Evolutionary conservation across 2,329 filamentous ascomycete genomes (phyloP), one percentile per base, ranked within the genome.

Genomic region (Pseudocercospora pini-densiflorae): DNA sequence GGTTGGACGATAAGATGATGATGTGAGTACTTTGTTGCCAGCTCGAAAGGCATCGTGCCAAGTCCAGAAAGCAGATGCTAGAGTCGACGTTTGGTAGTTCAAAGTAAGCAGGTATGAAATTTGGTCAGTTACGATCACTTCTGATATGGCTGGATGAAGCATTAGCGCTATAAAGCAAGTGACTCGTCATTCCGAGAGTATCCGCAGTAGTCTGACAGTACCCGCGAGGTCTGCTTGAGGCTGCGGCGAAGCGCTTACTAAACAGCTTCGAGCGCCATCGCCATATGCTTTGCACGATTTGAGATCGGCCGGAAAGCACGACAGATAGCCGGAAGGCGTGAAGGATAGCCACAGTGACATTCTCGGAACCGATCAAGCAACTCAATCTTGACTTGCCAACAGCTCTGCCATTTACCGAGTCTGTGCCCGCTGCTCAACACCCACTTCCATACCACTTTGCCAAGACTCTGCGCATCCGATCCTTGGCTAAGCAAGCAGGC

Each of bases 1-100:
- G 86, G 81, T 71, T 87, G 83, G 59, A 82, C 84, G 1, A 87
- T 81, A 1, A 85, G 79, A 19, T 86, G 79, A 16, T 31, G 23
- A 72, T 66, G 55, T 55, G 45, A 60, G 54, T 63, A 68, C 36
- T 59, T 62, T 29, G 63, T 36, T 19, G 66, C 66, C 5, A 68
- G 66, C 51, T 68, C 66, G 33, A 58, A 68, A 55, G 63, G 63
- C 66, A 68, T 68, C 21, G 16, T 65, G 23, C 36, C 36, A 40
- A 40, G 12, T 40, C 36, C 36, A 16, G 5, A n/a, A 5, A 40
- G 36, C 36, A 40, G 36, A 40, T 36, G 40, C 24, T 19, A 21
- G 27, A 33, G 47, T 21, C 14, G 36, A 40, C 14, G 14, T 40
- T 5, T 40, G 36, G 36, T n/a, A n/a, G 36, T 40, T n/a, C 36